phyloP scores from a whole-genome alignment of 2,329 filamentous ascomycete genomes.

The Apiospora marii region DNA sequence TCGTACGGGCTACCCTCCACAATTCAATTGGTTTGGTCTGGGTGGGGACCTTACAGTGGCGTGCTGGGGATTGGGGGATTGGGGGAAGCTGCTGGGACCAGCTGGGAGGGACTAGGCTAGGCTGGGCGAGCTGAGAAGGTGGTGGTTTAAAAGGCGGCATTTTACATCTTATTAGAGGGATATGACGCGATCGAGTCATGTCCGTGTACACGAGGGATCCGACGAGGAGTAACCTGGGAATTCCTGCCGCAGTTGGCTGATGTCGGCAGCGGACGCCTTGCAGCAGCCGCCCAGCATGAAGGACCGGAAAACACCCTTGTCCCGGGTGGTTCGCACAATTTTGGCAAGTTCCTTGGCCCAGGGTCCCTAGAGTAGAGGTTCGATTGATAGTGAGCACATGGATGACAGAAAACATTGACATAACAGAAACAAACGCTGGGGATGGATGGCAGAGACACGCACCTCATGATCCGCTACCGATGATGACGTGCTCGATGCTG shows the following conservation, averaged over 20 bases:
- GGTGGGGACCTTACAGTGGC: neutral
- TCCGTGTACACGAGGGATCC: neutral
- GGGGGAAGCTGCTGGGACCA: neutral
- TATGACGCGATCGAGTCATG: constrained; percentile 13
- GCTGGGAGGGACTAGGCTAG: neutral
- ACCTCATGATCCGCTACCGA: neutral
- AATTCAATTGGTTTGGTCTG: constrained; percentile 14
- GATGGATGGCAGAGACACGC: neutral
- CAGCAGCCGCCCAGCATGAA: constrained; percentile 64
- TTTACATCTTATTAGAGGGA: constrained; percentile 7
- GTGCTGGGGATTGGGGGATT: neutral
- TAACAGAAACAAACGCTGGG: neutral
- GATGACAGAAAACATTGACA: neutral
- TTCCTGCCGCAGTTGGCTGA: constrained; percentile 68
- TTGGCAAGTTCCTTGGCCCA: constrained; percentile 57
- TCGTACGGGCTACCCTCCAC: neutral
- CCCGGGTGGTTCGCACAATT: constrained; percentile 48
- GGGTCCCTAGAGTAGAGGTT: constrained; percentile 36
- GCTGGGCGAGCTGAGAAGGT: neutral
- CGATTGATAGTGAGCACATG: neutral
- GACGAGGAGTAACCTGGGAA: neutral
- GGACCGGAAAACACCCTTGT: constrained; percentile 50
- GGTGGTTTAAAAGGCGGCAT: neutral
- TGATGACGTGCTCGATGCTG: too few relatives aligned
- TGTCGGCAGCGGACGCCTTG: constrained; percentile 66